A percentile compares a stretch with the other conserved stretches of the same genome.
Conservation (phyloP, 371 early-diverging fungal genomes). For the Mortierella polycephala region DNA sequence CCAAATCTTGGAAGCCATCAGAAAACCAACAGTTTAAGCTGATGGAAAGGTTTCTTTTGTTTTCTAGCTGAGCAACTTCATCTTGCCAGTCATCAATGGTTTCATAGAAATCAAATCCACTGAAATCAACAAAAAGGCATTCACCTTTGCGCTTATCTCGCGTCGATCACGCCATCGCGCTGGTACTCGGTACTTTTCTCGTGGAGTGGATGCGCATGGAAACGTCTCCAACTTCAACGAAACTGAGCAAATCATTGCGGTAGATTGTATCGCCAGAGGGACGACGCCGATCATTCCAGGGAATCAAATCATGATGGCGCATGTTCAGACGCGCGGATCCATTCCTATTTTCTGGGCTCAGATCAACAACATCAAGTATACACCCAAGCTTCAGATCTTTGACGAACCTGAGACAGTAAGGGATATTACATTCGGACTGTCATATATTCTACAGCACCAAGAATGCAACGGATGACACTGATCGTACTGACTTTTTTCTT, state of each 20-base stretch:
- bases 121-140: slow-evolving; percentile 67
- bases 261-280: slow-evolving; percentile 55
- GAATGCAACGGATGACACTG: background rate
- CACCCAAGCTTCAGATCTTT: slow-evolving; percentile 85
- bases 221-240: slow-evolving; percentile 98
- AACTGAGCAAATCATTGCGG: slow-evolving; percentile 93
- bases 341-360: slow-evolving; percentile 99
- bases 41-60: background rate
- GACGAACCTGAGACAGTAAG: slow-evolving; percentile 75
- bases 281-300: slow-evolving; percentile 5
- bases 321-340: slow-evolving; percentile 97
- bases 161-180: slow-evolving; percentile 83
- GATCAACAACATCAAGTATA: slow-evolving; percentile 89
- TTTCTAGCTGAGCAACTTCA: slow-evolving; percentile 76
- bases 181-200: slow-evolving; percentile 92
- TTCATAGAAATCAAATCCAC: slow-evolving; percentile 67
- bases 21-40: background rate
- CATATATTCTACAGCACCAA: background rate
- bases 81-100: slow-evolving; percentile 92
- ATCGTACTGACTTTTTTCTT: background rate
- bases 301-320: slow-evolving; percentile 64
- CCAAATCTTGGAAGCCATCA: background rate
- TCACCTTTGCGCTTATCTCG: slow-evolving; percentile 85
- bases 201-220: slow-evolving; percentile 95
- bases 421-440: background rate